Evolutionary conservation across 2,329 filamentous ascomycete species (phyloP).

Genomic region (Fusarium marasasianum): DNA sequence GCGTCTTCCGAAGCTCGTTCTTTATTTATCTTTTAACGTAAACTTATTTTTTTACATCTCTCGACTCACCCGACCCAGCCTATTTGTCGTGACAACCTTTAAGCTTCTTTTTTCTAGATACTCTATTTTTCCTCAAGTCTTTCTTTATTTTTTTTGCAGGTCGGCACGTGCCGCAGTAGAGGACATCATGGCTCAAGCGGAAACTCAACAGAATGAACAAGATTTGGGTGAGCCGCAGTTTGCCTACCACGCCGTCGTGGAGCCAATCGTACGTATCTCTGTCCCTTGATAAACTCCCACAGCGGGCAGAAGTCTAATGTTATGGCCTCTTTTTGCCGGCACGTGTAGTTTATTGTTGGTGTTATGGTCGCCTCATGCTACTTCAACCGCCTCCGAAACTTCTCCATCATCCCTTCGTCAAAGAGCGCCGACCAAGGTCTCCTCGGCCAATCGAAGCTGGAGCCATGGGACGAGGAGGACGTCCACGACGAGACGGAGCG

Average conservation of each 20-base stretch:
- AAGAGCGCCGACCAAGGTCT: conserved; percentile 36
- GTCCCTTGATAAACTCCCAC: background rate
- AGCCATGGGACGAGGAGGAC: conserved; percentile 39
- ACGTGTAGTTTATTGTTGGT: conserved; percentile 38
- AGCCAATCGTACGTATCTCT: conserved; percentile 40
- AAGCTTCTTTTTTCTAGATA: background rate
- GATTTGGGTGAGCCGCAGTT: conserved; percentile 44
- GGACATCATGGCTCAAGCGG: conserved; percentile 3
- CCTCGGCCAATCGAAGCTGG: conserved; percentile 34
- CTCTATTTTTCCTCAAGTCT: background rate
- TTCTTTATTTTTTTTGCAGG: background rate
- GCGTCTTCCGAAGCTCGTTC: conserved; percentile 8
- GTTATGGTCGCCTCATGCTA: conserved; percentile 45
- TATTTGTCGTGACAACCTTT: background rate
- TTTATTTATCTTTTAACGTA: background rate
- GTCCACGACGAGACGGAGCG: conserved; percentile 32
- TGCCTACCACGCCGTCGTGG: conserved; percentile 38
- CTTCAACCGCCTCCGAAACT: conserved; percentile 42
- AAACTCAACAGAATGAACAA: conserved; percentile 20
- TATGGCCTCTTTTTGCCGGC: background rate
- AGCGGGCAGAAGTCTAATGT: background rate
- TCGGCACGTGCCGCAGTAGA: background rate
- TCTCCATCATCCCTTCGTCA: conserved; percentile 32
- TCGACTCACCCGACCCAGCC: background rate
- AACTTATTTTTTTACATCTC: background rate